Conservation (phyloP, 2,329 filamentous ascomycete species). For the Colletotrichum gigasporum region DNA sequence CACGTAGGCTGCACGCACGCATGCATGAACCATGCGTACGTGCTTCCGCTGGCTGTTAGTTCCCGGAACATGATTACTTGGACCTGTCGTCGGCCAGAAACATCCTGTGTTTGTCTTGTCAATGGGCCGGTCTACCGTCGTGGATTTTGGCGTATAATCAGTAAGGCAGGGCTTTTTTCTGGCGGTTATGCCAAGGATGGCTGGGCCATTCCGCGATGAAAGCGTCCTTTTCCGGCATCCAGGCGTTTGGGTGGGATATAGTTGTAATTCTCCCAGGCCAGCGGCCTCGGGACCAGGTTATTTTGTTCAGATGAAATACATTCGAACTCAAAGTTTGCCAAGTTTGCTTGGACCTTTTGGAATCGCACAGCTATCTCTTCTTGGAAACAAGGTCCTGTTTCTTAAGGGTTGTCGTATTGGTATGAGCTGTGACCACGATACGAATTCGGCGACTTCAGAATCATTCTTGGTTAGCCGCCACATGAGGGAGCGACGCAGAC, state of each 20-base stretch:
- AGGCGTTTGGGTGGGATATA: neutral
- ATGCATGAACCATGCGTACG: neutral
- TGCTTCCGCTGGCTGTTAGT: neutral
- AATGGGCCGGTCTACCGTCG: neutral
- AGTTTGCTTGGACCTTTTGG: neutral
- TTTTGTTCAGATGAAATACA: neutral
- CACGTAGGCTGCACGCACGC: neutral
- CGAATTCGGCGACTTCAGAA: no score
- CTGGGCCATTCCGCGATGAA: conserved; percentile 1
- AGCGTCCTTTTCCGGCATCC: neutral
- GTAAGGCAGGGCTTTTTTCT: neutral
- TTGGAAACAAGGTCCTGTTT: neutral
- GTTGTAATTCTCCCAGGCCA: neutral
- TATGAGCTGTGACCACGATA: no score
- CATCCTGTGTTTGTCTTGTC: neutral
- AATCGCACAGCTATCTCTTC: no score
- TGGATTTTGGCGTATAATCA: neutral
- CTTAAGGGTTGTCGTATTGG: no score
- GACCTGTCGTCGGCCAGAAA: no score
- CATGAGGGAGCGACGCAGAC: no score
- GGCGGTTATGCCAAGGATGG: neutral
- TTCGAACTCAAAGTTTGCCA: neutral
- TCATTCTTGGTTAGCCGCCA: no score
- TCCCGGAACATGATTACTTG: no score
- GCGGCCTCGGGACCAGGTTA: neutral